Evolutionary conservation across 2,329 filamentous ascomycete genomes (phyloP), one percentile per base, ranked within the genome.

Genomic region (Ophiostoma triangulosporum): DNA sequence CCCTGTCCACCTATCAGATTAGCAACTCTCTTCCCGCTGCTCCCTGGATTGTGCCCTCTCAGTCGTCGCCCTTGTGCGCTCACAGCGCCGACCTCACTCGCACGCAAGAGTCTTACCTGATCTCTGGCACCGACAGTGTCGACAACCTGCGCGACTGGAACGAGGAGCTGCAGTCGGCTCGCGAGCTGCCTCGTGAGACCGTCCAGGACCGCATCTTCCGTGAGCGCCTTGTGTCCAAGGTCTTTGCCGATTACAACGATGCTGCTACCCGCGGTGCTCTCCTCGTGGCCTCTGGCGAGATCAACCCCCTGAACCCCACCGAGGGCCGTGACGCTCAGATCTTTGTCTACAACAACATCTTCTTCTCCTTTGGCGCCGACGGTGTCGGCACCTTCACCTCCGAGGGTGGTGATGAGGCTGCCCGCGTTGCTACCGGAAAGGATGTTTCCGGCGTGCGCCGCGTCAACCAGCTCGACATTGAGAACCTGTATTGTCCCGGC

Each of bases 311-410:
- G 53, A 98, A 98, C 71, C 94, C 93, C 6, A 97, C 91, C 0
- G 93, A 98, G 70, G 83, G 77, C 58, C 81, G 78, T 60, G 91
- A 98, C 66, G 93, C 93, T 4, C 93, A 98, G 67, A 98, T 98
- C 60, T 98, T 95, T 64, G 91, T 98, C 24, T 96, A 97, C 74
- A 97, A 97, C 75, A 98, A 98, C 70, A 89, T 98, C 60, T 98
- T 98, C 74, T 98, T 95, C 74, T 97, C 93, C 0, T 97, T 96
- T 62, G 93, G 93, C 58, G 91, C 93, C 45, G 93, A 98, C 66
- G 94, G 93, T 51, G 93, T 97, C 46, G 91, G 93, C 43, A 98
- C 93, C 15, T 98, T 98, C 68, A 90, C 89, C 11, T 90, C 86
- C 3, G 93, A 98, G 70, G 93, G 93, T 60, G 93, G 93, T 20